These are phyloP conservation scores for Spinellus fusiger DNA, from an alignment of 192 early-diverging fungal genomes.

Conservation along the genomic window DNA sequence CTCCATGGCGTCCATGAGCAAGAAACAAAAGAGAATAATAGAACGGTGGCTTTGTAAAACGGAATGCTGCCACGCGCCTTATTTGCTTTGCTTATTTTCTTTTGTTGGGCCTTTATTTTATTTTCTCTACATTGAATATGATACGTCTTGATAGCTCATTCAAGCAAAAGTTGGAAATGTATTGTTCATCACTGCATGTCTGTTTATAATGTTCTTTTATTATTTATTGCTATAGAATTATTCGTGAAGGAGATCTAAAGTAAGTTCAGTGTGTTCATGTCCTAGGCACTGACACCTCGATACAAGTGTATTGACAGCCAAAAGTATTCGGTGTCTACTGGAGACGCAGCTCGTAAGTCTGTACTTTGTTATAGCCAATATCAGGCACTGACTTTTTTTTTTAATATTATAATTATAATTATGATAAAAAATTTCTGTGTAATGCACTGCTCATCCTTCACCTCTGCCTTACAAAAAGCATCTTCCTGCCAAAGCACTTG, in stretches of 20 bases:
- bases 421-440: too few relatives aligned
- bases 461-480: too few relatives aligned
- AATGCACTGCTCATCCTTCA: too few relatives aligned
- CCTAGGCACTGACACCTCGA: too few relatives aligned
- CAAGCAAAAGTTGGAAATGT: not conserved
- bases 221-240: not conserved
- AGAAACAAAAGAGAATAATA: not conserved
- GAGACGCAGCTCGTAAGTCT: conserved; percentile 7
- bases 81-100: not conserved
- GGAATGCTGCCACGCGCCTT: not conserved
- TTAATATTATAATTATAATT: too few relatives aligned
- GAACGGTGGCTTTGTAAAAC: not conserved
- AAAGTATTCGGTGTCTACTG: not conserved
- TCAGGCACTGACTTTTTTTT: too few relatives aligned
- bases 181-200: not conserved
- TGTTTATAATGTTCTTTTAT: not conserved
- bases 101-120: not conserved
- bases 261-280: conserved; percentile 2
- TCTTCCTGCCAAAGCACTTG: not conserved
- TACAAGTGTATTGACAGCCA: not conserved
- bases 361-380: too few relatives aligned
- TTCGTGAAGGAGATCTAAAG: conserved; percentile 1
- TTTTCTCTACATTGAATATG: not conserved
- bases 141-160: not conserved
- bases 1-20: not conserved